Evolutionary conservation across 192 early-diverging fungal species (phyloP), one percentile per base, ranked within the genome.

Genomic region (Ambispora gerdemannii): DNA sequence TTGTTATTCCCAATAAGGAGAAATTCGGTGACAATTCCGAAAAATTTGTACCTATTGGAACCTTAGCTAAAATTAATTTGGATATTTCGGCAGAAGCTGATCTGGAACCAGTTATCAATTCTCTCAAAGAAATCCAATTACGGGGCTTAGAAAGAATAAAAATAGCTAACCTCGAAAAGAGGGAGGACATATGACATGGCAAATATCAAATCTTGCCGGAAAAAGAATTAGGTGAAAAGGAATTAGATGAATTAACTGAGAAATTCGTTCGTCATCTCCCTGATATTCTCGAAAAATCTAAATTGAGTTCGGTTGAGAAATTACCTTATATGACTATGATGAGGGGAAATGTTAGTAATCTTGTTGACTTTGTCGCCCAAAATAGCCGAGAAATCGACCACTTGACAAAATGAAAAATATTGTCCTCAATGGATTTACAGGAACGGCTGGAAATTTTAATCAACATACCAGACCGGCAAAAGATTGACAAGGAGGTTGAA

Each of bases 391-490:
- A 63, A 63, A 63, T 63, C 13, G 35, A 63, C 61, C 61, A 43
- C 0, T 63, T 63, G 24, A 63, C 34, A 10, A 63, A 63, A 63
- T 63, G 35, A 63, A 63, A 31, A 63, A 43, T 63, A 63, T 27
- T 63, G 28, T n/a, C 35, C 24, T 63, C 61, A 19, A 38, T 63
- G 61, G 61, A 63, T n/a, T 38, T 43, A 43, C 35, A 31, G 0
- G 35, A 63, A 20, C 61, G 61, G n/a, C 20, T 63, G 33, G 61
- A 63, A 63, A 63, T 63, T 63, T 63, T 63, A 63, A 63, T 63
- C 35, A 63, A 31, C 28, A 32, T 63, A 15, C 61, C 61, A 0
- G 61, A 63, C 38, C 61, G 61, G 3, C 61, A 63, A 63, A 63
- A 63, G 33, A 63, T 63, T 63, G 61, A 63, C 35, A 63, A 63